Percentiles rank a stretch among this genome's conserved stretches.
Evolutionary conservation across 768 basidiomycete genomes (phyloP).

Genomic region (Pulveroboletus sp.): DNA sequence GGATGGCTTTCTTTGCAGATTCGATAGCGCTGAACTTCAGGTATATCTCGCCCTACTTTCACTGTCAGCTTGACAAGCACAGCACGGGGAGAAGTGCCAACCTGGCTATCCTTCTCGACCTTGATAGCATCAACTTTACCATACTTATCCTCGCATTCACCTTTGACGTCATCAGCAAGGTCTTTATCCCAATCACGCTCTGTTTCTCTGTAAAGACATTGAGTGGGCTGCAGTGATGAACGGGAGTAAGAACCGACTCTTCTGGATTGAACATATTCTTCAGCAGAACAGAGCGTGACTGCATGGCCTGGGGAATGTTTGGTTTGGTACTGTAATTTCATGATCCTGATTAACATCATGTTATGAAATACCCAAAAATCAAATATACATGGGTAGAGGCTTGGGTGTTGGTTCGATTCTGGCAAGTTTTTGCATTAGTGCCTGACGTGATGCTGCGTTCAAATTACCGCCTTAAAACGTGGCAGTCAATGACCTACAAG

Average conservation of each 20-base stretch:
- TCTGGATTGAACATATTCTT: slow-evolving; percentile 98
- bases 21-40: slow-evolving; percentile 83
- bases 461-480: slow-evolving; percentile 77
- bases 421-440: slow-evolving; percentile 99
- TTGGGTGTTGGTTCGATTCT: slow-evolving; percentile 72
- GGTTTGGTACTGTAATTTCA: slow-evolving; percentile 53
- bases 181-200: slow-evolving; percentile 96
- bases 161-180: slow-evolving; percentile 92
- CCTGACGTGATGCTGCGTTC: slow-evolving; percentile 96
- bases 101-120: slow-evolving; percentile 91
- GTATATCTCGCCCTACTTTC: slow-evolving; percentile 87
- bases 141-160: slow-evolving; percentile 89
- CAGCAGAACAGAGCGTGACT: slow-evolving; percentile 83
- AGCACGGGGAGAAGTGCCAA: slow-evolving; percentile 33
- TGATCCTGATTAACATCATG: slow-evolving; percentile 11
- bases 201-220: slow-evolving; percentile 63
- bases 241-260: slow-evolving; percentile 53
- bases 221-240: slow-evolving; percentile 1
- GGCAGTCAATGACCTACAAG: slow-evolving; percentile 8
- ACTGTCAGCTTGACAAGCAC: slow-evolving; percentile 8
- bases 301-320: slow-evolving; percentile 78
- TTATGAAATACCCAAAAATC: not conserved
- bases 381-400: slow-evolving; percentile 58
- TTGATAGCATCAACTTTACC: slow-evolving; percentile 85
- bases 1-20: slow-evolving; percentile 75